phyloP scores from a whole-genome alignment of 78 protist genomes.

The Chrysochromulina parva region DNA sequence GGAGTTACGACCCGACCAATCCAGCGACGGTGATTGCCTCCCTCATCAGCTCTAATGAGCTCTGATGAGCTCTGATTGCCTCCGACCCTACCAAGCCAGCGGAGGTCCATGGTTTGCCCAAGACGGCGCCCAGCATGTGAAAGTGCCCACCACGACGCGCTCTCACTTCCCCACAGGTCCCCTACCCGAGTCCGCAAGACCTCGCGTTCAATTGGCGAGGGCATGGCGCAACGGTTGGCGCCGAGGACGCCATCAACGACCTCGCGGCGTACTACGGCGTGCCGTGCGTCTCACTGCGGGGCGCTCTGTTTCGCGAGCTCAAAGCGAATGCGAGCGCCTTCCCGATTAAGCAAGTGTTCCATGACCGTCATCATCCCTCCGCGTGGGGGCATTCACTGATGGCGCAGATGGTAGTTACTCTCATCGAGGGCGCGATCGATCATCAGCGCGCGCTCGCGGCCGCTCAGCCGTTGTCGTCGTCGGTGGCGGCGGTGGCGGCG shows the following conservation, averaged over 20 bases:
- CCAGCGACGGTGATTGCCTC: no score
- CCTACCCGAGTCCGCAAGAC: neutral
- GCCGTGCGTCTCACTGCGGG: conserved; percentile 12
- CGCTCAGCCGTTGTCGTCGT: no score
- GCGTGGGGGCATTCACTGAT: conserved; percentile 21
- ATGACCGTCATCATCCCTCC: conserved; percentile 20
- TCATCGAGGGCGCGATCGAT: neutral
- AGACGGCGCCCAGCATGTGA: no score
- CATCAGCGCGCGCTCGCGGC: no score
- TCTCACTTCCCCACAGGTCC: no score
- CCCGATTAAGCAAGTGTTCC: neutral
- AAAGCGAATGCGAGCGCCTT: neutral
- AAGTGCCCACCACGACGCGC: no score
- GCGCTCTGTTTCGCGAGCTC: conserved; percentile 1
- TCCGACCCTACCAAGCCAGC: no score
- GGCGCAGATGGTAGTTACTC: neutral
- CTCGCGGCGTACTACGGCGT: conserved; percentile 9
- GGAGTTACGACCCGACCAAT: no score
- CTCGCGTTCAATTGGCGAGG: neutral
- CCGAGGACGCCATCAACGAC: neutral
- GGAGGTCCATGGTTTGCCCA: no score
- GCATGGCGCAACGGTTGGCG: neutral
- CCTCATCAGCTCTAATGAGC: no score
- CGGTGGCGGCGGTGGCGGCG: neutral
- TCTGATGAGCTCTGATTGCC: no score